Evolutionary conservation across 169 alveolate species (phyloP).

Genomic region (Pseudocohnilembus persalinus): DNA sequence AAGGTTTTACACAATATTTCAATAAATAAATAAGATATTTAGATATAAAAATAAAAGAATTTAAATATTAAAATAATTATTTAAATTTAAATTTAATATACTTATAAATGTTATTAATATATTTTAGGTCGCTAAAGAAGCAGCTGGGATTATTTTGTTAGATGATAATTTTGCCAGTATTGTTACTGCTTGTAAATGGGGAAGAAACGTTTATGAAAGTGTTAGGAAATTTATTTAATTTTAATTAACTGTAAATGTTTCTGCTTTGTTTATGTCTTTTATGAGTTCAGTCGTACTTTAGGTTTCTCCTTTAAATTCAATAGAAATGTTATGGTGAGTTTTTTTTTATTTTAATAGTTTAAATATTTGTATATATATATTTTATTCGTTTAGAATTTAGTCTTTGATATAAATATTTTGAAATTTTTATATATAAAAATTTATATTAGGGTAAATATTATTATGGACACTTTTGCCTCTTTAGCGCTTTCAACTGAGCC

Average conservation of each 20-base stretch:
- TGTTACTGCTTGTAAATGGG: conserved; percentile 80
- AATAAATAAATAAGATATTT: no score
- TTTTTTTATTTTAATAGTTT: conserved; percentile 3
- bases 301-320: conserved; percentile 83
- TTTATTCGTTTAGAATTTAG: no score
- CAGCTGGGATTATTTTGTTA: conserved; percentile 81
- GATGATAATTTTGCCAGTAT: conserved; percentile 84
- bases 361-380: no score
- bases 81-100: not conserved
- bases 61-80: no score
- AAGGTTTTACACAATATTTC: no score
- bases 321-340: conserved; percentile 79
- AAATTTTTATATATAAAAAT: not conserved
- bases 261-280: conserved; percentile 74
- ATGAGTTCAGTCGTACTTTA: conserved; percentile 75
- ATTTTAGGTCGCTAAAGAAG: conserved; percentile 72
- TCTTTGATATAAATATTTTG: no score
- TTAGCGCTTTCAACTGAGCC: conserved; percentile 89
- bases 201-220: conserved; percentile 82
- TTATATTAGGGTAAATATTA: conserved; percentile 69
- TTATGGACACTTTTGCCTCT: conserved; percentile 87
- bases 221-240: conserved; percentile 78
- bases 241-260: conserved; percentile 78
- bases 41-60: no score
- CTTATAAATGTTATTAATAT: no score